These are phyloP conservation scores for Phalaenopsis aphrodite DNA, from an alignment of 106 monocot genomes.

Conservation along the genomic window DNA sequence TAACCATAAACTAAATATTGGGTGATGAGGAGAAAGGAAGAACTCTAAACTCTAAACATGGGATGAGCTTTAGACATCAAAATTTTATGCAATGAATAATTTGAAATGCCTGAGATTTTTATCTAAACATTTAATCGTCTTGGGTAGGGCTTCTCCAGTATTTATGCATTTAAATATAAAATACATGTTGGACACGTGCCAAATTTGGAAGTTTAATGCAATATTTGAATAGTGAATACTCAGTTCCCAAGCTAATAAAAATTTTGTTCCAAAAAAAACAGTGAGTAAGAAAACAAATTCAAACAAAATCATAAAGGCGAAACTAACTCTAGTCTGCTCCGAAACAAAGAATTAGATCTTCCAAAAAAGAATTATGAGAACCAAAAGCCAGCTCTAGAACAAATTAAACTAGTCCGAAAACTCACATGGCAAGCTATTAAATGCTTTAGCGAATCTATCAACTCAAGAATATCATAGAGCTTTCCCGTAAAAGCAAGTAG, in stretches of 20 bases:
- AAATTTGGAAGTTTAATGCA: not conserved
- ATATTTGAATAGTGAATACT: not conserved
- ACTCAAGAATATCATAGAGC: slow-evolving; percentile 51
- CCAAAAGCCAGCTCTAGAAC: not conserved
- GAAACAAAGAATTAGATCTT: not conserved
- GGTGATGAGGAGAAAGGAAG: too few relatives aligned
- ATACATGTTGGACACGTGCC: too few relatives aligned
- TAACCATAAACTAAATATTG: too few relatives aligned
- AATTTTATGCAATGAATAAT: too few relatives aligned
- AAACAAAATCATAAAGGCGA: not conserved
- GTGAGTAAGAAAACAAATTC: not conserved
- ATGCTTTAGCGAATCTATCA: slow-evolving; percentile 34
- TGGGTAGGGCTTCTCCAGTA: too few relatives aligned
- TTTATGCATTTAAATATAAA: too few relatives aligned
- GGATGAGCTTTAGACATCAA: too few relatives aligned
- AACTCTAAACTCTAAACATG: too few relatives aligned
- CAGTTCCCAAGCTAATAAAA: not conserved
- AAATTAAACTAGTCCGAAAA: not conserved
- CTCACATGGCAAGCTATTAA: slow-evolving; percentile 53
- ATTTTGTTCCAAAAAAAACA: not conserved
- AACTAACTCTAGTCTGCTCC: not conserved
- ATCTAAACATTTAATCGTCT: too few relatives aligned
- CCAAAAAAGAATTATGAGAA: not conserved
- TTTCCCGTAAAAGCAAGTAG: slow-evolving; percentile 82
- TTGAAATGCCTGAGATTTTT: too few relatives aligned